Percentiles rank a stretch among this genome's conserved stretches.
Evolutionary conservation across 2,329 filamentous ascomycete species (phyloP).

Genomic region (Ustilaginoidea virens): DNA sequence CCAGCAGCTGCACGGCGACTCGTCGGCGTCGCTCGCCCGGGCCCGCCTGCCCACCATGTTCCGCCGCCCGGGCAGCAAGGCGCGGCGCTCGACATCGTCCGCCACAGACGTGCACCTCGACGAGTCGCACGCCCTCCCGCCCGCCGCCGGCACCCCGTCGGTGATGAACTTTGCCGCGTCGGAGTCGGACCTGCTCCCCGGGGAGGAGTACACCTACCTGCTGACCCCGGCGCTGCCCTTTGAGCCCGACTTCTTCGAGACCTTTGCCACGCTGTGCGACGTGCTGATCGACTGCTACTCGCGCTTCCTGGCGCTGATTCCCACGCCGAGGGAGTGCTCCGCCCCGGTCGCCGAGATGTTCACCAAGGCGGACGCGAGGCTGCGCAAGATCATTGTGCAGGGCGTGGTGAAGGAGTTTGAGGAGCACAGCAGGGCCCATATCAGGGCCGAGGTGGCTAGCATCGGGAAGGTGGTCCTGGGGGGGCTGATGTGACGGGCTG

Average conservation of each 20-base stretch:
- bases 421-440: conserved; percentile 60
- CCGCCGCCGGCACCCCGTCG: conserved; percentile 15
- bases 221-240: conserved; percentile 89
- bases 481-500: conserved; percentile 50
- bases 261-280: conserved; percentile 89
- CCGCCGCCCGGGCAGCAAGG: conserved; percentile 47
- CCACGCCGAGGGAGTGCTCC: conserved; percentile 58
- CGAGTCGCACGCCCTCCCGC: conserved; percentile 13
- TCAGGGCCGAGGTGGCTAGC: conserved; percentile 69
- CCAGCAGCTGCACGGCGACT: conserved; percentile 71
- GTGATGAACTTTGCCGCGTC: conserved; percentile 43
- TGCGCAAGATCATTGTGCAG: conserved; percentile 79
- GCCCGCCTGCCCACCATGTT: conserved; percentile 77
- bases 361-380: conserved; percentile 69
- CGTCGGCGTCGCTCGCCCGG: conserved; percentile 59
- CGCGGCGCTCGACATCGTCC: conserved; percentile 36
- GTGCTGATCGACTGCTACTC: conserved; percentile 87
- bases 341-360: conserved; percentile 68
- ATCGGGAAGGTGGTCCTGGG: conserved; percentile 82
- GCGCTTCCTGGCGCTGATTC: conserved; percentile 58
- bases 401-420: conserved; percentile 88
- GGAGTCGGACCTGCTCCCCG: conserved; percentile 53
- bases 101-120: conserved; percentile 25
- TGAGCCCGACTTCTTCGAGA: conserved; percentile 93
- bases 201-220: conserved; percentile 77